Conservation (phyloP, 176 grass and related monocot species). For the Eremochloa ophiuroides region DNA sequence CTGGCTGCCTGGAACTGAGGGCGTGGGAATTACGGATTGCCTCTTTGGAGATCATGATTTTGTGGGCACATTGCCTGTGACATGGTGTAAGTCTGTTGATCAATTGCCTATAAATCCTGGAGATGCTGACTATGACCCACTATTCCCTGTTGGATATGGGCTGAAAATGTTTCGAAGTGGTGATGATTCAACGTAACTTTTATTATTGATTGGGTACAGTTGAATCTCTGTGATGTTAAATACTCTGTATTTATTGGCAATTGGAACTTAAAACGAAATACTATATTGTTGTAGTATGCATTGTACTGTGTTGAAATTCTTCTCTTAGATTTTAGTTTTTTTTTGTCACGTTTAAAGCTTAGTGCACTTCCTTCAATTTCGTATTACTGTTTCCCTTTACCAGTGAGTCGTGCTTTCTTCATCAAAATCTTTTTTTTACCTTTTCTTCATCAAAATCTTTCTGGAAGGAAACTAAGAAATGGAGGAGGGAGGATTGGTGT, state of each 20-base stretch:
- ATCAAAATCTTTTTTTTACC: background rate
- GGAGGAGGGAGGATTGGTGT: background rate
- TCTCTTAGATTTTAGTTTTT: background rate
- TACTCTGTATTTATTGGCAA: background rate
- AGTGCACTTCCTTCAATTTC: background rate
- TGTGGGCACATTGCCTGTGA: constrained; percentile 61
- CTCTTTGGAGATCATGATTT: constrained; percentile 86
- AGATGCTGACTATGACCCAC: constrained; percentile 50
- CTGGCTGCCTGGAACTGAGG: constrained; percentile 81
- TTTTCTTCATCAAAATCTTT: background rate
- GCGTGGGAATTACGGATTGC: constrained; percentile 60
- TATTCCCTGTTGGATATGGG: constrained; percentile 85
- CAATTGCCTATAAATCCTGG: constrained; percentile 64
- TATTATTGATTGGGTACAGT: constrained; percentile 15
- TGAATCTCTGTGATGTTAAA: background rate
- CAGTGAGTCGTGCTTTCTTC: background rate
- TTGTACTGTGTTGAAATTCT: background rate
- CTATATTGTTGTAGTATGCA: background rate
- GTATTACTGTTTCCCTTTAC: background rate
- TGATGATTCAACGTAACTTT: background rate
- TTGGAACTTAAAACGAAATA: constrained; percentile 17
- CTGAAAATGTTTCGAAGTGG: constrained; percentile 35
- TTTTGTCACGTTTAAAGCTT: background rate
- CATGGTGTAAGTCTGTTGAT: constrained; percentile 74
- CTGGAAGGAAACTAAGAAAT: background rate